Conservation (phyloP, 208 protist species). For the Trypanosoma avium region DNA sequence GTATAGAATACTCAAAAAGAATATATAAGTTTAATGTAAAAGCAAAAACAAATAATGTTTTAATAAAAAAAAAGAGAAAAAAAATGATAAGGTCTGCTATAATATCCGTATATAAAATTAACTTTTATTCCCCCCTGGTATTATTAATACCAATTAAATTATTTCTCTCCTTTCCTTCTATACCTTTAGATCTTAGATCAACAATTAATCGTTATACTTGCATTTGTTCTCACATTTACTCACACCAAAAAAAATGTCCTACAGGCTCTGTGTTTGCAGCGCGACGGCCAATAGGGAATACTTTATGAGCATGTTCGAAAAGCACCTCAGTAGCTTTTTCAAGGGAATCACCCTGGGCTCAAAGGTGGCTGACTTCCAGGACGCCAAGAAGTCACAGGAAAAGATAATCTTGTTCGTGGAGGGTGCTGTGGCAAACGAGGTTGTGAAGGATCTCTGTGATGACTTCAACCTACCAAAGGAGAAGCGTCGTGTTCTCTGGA, state of each 20-base stretch:
- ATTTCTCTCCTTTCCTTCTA: too few species aligned
- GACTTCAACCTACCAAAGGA: conserved; percentile 38
- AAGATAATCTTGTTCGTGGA: conserved; percentile 41
- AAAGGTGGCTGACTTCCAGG: conserved; percentile 30
- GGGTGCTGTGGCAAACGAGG: conserved; percentile 26
- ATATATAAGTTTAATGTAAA: too few species aligned
- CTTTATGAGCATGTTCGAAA: conserved; percentile 14
- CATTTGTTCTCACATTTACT: neutral
- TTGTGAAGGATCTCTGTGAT: conserved; percentile 68
- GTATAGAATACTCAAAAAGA: too few species aligned
- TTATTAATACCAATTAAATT: too few species aligned
- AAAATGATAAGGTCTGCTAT: too few species aligned
- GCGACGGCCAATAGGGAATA: conserved; percentile 12
- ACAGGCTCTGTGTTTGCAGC: conserved; percentile 33
- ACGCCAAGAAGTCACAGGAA: conserved; percentile 27
- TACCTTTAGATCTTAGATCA: too few species aligned
- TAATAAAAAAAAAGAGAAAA: too few species aligned
- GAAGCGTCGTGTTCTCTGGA: conserved; percentile 62
- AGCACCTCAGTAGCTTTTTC: conserved; percentile 11
- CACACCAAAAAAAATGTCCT: conserved; percentile 18
- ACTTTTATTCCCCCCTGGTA: too few species aligned
- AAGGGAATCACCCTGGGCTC: conserved; percentile 33
- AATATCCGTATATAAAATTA: too few species aligned
- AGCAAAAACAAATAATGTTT: too few species aligned
- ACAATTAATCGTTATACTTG: neutral